A percentile compares a stretch with the other conserved stretches of the same genome.
Evolutionary conservation across 192 early-diverging fungal genomes (phyloP).

Genomic region (Coemansia sp.): DNA sequence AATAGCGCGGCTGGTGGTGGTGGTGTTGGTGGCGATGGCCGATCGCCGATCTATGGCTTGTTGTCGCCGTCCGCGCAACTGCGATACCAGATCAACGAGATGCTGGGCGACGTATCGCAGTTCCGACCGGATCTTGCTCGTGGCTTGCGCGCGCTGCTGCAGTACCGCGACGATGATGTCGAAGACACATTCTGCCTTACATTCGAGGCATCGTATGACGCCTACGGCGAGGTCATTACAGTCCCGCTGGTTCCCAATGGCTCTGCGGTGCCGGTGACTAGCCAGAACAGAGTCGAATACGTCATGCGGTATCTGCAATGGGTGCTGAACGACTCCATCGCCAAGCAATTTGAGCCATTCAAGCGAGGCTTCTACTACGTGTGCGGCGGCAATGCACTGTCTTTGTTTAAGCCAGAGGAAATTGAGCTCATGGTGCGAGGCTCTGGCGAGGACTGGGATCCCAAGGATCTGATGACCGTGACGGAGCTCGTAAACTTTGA

Average conservation of each 20-base stretch:
- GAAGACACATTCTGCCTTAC: constrained; percentile 82
- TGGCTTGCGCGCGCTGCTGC: constrained; percentile 84
- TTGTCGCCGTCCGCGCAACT: constrained; percentile 46
- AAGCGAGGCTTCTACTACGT: constrained; percentile 86
- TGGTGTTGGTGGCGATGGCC: constrained; percentile 11
- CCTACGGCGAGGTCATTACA: constrained; percentile 65
- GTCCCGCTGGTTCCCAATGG: constrained; percentile 72
- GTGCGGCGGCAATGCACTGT: constrained; percentile 83
- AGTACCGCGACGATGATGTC: constrained; percentile 80
- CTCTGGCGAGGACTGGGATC: constrained; percentile 61
- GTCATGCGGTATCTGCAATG: constrained; percentile 84
- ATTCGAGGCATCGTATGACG: constrained; percentile 76
- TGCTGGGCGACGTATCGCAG: constrained; percentile 75
- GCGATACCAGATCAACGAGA: constrained; percentile 61
- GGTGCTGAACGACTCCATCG: constrained; percentile 74
- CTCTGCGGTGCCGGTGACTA: constrained; percentile 63
- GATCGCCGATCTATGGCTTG: constrained; percentile 37
- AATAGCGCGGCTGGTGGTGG: neutral
- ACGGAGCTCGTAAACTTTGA: constrained; percentile 60
- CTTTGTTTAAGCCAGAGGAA: constrained; percentile 90
- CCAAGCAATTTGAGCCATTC: constrained; percentile 82
- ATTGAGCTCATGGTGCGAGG: constrained; percentile 91
- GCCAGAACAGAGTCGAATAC: constrained; percentile 72
- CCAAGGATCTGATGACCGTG: constrained; percentile 28
- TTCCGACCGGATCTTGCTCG: constrained; percentile 76